These are phyloP conservation scores for Diaporthe citrichinensis DNA, from an alignment of 2,329 filamentous ascomycete genomes.

Conservation along the genomic window DNA sequence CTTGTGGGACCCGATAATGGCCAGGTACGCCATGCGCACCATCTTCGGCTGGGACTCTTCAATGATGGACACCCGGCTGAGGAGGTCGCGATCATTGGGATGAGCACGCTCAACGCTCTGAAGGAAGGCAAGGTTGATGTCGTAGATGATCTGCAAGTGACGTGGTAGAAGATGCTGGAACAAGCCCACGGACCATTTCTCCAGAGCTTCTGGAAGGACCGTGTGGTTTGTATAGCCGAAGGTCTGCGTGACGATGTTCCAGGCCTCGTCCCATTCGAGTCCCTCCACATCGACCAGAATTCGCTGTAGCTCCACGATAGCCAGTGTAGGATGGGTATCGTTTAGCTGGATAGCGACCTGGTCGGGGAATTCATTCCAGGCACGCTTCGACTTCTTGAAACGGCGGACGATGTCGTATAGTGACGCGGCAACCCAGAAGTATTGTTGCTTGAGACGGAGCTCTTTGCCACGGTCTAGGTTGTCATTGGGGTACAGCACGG, in stretches of 20 bases:
- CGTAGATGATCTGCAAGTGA: constrained; percentile 97
- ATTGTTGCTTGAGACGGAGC: constrained; percentile 97
- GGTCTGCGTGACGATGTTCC: constrained; percentile 81
- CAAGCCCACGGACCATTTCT: constrained; percentile 97
- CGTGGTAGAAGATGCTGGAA: constrained; percentile 93
- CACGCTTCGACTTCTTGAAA: constrained; percentile 96
- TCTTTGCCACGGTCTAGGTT: constrained; percentile 98
- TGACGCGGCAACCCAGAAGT: constrained; percentile 99
- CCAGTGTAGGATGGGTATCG: constrained; percentile 96
- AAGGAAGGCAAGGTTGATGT: constrained; percentile 96
- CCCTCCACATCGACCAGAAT: constrained; percentile 92
- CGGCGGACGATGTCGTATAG: constrained; percentile 95
- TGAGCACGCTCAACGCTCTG: constrained; percentile 92
- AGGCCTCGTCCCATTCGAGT: constrained; percentile 93
- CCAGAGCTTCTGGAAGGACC: constrained; percentile 93
- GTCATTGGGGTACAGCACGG: constrained; percentile 97
- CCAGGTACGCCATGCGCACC: constrained; percentile 96
- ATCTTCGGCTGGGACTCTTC: constrained; percentile 98
- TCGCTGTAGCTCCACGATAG: constrained; percentile 94
- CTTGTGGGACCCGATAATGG: constrained; percentile 98
- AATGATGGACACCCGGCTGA: constrained; percentile 93
- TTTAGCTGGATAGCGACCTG: constrained; percentile 98
- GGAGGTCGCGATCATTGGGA: constrained; percentile 89
- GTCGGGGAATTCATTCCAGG: constrained; percentile 93
- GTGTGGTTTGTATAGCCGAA: constrained; percentile 99